A percentile compares a stretch with the other conserved stretches of the same genome.
phyloP scores from a whole-genome alignment of 75 land plant species.

The Ceratopteris richardii region DNA sequence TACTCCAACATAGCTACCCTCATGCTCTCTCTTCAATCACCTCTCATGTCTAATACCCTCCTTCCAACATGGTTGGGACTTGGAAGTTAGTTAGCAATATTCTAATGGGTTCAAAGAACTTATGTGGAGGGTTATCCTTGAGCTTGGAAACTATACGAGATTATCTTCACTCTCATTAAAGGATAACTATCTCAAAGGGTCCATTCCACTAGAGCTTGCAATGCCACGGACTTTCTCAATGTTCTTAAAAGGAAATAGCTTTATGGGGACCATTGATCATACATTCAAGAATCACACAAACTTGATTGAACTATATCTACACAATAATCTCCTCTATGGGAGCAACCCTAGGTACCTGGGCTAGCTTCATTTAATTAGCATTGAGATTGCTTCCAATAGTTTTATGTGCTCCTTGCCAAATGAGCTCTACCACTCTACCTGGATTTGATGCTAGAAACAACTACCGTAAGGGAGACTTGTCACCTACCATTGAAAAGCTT shows the following conservation, averaged over 20 bases:
- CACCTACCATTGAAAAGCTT: constrained; percentile 47
- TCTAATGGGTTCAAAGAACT: constrained; percentile 12
- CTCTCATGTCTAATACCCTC: constrained; percentile 41
- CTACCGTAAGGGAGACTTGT: constrained; percentile 24
- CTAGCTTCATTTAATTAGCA: constrained; percentile 11
- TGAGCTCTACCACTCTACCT: constrained; percentile 5
- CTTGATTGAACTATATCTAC: constrained; percentile 15
- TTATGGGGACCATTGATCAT: constrained; percentile 20
- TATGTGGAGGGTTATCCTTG: constrained; percentile 24
- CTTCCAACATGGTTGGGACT: constrained; percentile 8
- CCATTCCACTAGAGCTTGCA: constrained; percentile 26
- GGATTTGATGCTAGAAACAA: constrained; percentile 15
- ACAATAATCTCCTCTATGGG: constrained; percentile 15
- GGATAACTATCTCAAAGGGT: constrained; percentile 17
- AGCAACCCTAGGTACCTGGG: constrained; percentile 21
- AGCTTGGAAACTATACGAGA: constrained; percentile 20
- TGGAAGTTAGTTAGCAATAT: constrained; percentile 12
- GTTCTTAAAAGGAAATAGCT: constrained; percentile 16
- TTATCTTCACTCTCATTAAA: constrained; percentile 10
- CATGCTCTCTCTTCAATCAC: constrained; percentile 47
- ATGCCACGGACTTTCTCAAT: constrained; percentile 11
- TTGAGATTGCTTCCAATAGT: constrained; percentile 25
- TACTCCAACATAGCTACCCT: constrained; percentile 35
- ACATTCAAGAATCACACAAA: constrained; percentile 21
- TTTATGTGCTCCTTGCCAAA: constrained; percentile 26